These are phyloP conservation scores for Tolypocladium amazonense DNA, from an alignment of 2,329 filamentous ascomycete species.

Conservation along the genomic window DNA sequence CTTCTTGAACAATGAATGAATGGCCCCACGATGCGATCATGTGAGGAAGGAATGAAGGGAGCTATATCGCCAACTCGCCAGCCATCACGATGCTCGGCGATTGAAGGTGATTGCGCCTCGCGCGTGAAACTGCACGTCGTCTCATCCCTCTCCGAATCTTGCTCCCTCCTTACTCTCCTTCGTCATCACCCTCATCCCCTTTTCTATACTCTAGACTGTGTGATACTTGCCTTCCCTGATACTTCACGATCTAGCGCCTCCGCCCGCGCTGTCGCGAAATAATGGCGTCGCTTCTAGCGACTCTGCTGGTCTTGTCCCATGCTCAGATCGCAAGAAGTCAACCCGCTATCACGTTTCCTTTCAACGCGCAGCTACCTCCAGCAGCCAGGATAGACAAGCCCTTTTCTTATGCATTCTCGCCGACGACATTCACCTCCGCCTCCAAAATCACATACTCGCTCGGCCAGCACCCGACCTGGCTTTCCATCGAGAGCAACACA, in stretches of 20 bases:
- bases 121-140: conserved; percentile 4
- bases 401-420: conserved; percentile 63
- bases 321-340: conserved; percentile 20
- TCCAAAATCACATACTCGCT: conserved; percentile 59
- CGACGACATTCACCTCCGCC: conserved; percentile 60
- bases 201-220: conserved; percentile 3
- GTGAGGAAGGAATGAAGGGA: conserved; percentile 30
- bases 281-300: conserved; percentile 18
- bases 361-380: conserved; percentile 77
- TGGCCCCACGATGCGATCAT: conserved; percentile 9
- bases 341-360: conserved; percentile 51
- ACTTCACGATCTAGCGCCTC: conserved; percentile 11
- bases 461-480: conserved; percentile 57
- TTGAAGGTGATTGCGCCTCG: conserved; percentile 11
- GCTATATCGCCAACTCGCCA: conserved; percentile 17
- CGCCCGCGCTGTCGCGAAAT: conserved; percentile 10
- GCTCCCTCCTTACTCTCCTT: conserved; percentile 7
- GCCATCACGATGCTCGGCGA: conserved; percentile 15
- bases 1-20: conserved; percentile 13
- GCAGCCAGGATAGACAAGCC: conserved; percentile 58
- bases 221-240: conserved; percentile 6
- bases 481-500: conserved; percentile 55
- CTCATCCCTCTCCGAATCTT: conserved; percentile 1
- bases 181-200: conserved; percentile 3
- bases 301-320: conserved; percentile 16